phyloP scores from a whole-genome alignment of 1,139 yeast genomes.

The Tardiomyces digboiensis region DNA sequence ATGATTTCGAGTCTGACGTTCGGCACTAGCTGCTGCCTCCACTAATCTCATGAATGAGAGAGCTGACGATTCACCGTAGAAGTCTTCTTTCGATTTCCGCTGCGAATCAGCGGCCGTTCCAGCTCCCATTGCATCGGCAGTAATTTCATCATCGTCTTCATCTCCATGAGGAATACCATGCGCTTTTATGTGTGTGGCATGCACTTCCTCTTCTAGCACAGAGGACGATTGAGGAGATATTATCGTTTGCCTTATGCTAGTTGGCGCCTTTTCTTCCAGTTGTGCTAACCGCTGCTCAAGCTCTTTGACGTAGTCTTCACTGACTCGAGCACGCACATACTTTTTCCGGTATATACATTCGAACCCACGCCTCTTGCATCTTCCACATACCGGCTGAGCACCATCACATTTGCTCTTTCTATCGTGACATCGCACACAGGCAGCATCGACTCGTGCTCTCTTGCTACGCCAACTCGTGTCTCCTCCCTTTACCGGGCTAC shows the following conservation, averaged over 20 bases:
- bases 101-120: too few species aligned
- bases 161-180: not conserved
- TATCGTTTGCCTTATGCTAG: not conserved
- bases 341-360: constrained; percentile 8
- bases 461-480: too few species aligned
- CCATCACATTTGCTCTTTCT: constrained; percentile 14
- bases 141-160: not conserved
- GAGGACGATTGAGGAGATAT: too few species aligned
- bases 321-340: constrained; percentile 7
- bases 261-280: not conserved
- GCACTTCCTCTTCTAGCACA: too few species aligned
- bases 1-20: too few species aligned
- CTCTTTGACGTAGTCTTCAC: constrained; percentile 9
- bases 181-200: not conserved
- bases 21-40: constrained; percentile 11
- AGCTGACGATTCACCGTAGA: constrained; percentile 13
- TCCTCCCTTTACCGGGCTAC: too few species aligned
- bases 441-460: constrained; percentile 1
- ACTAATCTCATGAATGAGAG: constrained; percentile 12
- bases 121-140: constrained; percentile 12
- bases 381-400: constrained; percentile 9
- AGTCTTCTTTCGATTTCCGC: constrained; percentile 7
- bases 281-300: constrained; percentile 7
- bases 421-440: constrained; percentile 12
- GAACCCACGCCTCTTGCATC: constrained; percentile 7